A percentile compares a stretch with the other conserved stretches of the same genome.
phyloP scores from a whole-genome alignment of 306 rosid species.

The Ormosia emarginata region DNA sequence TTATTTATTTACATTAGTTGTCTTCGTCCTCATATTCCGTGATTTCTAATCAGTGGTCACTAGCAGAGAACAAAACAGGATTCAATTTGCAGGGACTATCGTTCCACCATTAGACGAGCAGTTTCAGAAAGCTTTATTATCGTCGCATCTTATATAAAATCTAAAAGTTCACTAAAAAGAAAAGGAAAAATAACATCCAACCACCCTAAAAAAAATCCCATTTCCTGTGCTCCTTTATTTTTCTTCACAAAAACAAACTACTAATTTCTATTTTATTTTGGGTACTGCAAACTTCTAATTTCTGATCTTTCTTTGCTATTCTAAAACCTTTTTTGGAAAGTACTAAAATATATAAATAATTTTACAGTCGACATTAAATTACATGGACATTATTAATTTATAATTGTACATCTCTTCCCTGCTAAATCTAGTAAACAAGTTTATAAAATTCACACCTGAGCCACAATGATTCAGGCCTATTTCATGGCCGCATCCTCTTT shows the following conservation, averaged over 20 bases:
- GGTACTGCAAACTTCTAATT: neutral
- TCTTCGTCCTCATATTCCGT: neutral
- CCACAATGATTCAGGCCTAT: conserved; percentile 7
- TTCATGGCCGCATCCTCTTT: conserved; percentile 16
- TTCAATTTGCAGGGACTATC: neutral
- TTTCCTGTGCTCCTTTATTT: neutral
- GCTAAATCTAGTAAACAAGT: conserved; percentile 9
- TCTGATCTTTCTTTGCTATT: neutral
- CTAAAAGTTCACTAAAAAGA: neutral
- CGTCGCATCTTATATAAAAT: neutral
- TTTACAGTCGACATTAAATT: conserved; percentile 4
- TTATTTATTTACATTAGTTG: neutral
- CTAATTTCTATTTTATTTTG: neutral
- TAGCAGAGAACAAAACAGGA: neutral
- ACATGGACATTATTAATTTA: neutral
- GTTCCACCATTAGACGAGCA: neutral
- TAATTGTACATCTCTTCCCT: conserved; percentile 1
- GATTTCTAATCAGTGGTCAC: neutral
- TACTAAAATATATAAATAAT: neutral
- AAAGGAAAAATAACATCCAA: neutral
- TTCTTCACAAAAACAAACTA: neutral
- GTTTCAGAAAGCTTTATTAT: neutral
- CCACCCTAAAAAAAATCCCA: neutral
- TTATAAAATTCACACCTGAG: neutral
- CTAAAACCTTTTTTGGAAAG: neutral